These are phyloP conservation scores for Salix arbutifolia DNA, from an alignment of 345 rosid genomes.

Conservation along the genomic window DNA sequence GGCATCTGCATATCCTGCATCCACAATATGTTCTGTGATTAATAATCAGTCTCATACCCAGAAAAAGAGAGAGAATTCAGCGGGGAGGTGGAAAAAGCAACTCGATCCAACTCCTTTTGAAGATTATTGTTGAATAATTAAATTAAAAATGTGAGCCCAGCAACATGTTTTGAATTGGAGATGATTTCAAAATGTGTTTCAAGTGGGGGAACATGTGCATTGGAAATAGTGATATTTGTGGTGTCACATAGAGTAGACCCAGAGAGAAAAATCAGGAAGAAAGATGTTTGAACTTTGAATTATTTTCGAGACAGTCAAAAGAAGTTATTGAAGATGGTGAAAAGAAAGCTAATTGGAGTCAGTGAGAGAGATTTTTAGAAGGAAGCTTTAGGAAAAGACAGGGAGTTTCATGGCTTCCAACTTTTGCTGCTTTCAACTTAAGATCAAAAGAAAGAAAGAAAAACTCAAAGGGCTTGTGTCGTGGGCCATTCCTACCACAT, in stretches of 20 bases:
- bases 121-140: neutral
- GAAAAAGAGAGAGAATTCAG: neutral
- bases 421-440: constrained; percentile 37
- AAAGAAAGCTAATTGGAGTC: constrained; percentile 30
- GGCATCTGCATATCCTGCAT: constrained; percentile 38
- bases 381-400: constrained; percentile 33
- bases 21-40: neutral
- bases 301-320: constrained; percentile 46
- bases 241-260: neutral
- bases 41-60: neutral
- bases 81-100: neutral
- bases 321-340: constrained; percentile 34
- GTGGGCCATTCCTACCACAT: constrained; percentile 31
- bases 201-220: neutral
- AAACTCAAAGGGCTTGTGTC: constrained; percentile 29
- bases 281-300: constrained; percentile 26
- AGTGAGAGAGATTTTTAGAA: constrained; percentile 19
- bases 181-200: neutral
- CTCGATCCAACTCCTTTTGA: neutral
- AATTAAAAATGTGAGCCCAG: neutral
- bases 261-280: constrained; percentile 17
- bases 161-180: neutral
- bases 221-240: constrained; percentile 17
- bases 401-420: constrained; percentile 16
- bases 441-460: constrained; percentile 35